phyloP scores from a whole-genome alignment of 208 protist species.

The Trichomonas vaginalis region DNA sequence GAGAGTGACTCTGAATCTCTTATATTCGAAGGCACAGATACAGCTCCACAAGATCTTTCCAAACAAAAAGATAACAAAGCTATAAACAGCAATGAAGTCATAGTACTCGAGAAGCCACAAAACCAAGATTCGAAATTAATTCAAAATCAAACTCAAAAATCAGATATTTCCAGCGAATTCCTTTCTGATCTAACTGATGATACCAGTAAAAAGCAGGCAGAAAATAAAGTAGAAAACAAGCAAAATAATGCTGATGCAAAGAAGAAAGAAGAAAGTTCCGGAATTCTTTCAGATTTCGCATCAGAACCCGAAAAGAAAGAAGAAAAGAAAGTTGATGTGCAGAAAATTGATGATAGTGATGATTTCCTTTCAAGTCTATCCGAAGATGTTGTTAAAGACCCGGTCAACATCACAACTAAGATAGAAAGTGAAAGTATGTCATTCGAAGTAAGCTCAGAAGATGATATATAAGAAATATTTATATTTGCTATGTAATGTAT shows the following conservation, averaged over 20 bases:
- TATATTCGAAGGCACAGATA: not conserved
- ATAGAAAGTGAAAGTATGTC: not conserved
- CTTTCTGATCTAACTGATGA: not conserved
- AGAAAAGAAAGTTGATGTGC: not conserved
- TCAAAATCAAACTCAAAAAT: too few relatives aligned
- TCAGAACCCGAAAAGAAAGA: not conserved
- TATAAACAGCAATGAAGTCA: not conserved
- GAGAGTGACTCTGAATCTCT: not conserved
- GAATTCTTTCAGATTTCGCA: not conserved
- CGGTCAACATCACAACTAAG: not conserved
- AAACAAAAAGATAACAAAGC: not conserved
- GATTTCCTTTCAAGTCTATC: not conserved
- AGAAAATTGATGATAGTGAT: not conserved
- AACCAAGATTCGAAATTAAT: not conserved
- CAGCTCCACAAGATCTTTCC: not conserved
- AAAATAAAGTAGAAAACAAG: not conserved
- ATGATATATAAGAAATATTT: too few relatives aligned
- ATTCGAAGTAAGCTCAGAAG: not conserved
- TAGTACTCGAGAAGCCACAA: not conserved
- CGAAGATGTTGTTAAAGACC: not conserved
- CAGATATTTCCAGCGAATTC: not conserved
- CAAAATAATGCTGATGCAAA: too few relatives aligned
- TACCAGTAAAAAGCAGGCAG: not conserved
- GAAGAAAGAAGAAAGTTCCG: not conserved
- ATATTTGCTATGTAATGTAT: too few relatives aligned